Evolutionary conservation across 2,329 filamentous ascomycete genomes (phyloP), one percentile per base, ranked within the genome.

Genomic region (Fusarium piperis): DNA sequence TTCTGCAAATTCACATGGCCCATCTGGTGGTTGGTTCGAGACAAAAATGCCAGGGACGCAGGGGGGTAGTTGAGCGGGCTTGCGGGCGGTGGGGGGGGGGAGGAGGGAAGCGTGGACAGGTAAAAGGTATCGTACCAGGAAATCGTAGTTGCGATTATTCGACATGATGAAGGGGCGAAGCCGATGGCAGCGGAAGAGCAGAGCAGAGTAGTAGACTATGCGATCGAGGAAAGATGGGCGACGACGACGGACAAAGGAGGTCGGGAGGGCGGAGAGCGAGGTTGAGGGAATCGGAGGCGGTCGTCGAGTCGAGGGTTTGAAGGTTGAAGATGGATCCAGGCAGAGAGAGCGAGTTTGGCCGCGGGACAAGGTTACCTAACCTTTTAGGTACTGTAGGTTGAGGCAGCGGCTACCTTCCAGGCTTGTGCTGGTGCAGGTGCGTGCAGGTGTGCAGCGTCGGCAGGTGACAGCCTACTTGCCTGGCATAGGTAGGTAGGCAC

Each of bases 91-190:
- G 62, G 63, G 63, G 66, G 67, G 67, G 62, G 63, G 63, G 65
- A 65, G 67, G 64, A 62, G 28, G 30, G n/a, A 52, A 52, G 15
- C 26, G 44, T 48, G 41, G 41, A 46, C 41, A 46, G 23, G 23
- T 46, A 46, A 9, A 46, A 20, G 28, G 28, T 70, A 70, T 72
- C 91, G 80, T 91, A 98, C 95, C 85, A 99, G 89, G 84, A 98
- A 98, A 84, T 99, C 96, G 85, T 99, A 99, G 88, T 99, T 99
- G 84, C 96, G 91, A 88, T 95, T 97, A 83, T 93, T 94, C 79
- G 96, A 95, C 96, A 99, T 99, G 78, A 80, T 87, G 83, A 77
- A 28, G n/a, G n/a, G 44, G 26, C 15, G 26, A 48, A 11, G 44
- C 26, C 44, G 44, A 30, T 48, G 44, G 26, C 44, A n/a, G 11